Conservation (phyloP, 169 alveolate species). For the Plasmodium gonderi region DNA sequence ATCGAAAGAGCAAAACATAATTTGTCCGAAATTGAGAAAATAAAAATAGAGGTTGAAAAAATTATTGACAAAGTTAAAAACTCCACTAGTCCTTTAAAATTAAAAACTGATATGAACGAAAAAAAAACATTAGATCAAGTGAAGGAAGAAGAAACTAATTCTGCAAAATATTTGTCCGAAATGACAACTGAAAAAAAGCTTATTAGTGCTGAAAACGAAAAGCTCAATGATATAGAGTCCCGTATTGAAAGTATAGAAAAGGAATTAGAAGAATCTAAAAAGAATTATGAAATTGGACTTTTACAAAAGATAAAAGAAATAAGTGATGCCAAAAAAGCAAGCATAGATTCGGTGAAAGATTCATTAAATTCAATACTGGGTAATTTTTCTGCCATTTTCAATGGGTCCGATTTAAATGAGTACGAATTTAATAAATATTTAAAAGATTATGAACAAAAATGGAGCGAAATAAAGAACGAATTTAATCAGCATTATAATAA, state of each 20-base stretch:
- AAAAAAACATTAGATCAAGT: background rate
- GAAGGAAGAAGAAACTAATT: background rate
- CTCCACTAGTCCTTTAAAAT: background rate
- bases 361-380: background rate
- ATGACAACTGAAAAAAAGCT: background rate
- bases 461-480: background rate
- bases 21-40: background rate
- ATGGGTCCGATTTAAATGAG: background rate
- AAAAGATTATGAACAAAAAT: background rate
- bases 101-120: background rate
- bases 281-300: slow-evolving; percentile 24
- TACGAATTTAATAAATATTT: background rate
- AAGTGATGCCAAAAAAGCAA: background rate
- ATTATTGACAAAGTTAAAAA: background rate
- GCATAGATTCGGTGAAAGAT: background rate
- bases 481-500: background rate
- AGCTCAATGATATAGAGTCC: background rate
- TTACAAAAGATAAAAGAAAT: slow-evolving; percentile 1
- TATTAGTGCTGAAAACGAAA: background rate
- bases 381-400: background rate
- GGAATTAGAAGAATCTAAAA: background rate
- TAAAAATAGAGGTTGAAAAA: background rate
- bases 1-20: background rate
- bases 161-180: background rate
- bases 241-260: background rate